Percentiles rank a stretch among this genome's conserved stretches.
Conservation (phyloP, 176 grass and related monocot species). For the Bolboschoenus planiculmis region DNA sequence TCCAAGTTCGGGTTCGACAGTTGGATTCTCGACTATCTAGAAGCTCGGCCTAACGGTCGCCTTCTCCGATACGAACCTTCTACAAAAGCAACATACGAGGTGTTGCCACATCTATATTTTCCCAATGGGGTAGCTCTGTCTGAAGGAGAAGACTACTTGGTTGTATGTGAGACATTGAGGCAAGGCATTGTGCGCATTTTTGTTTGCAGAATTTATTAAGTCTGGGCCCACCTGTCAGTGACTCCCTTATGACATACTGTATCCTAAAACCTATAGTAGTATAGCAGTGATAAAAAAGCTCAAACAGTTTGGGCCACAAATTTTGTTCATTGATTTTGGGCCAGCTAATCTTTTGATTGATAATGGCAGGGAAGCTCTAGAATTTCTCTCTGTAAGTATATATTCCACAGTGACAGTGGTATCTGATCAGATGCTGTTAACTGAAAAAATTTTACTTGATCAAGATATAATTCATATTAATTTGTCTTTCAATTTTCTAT, state of each 20-base stretch:
- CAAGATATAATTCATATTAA: not conserved
- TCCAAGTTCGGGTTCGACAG: conserved; percentile 34
- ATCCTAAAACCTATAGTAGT: not conserved
- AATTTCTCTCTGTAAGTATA: not conserved
- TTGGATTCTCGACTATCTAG: conserved; percentile 37
- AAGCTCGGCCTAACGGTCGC: conserved; percentile 43
- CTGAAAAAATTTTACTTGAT: not conserved
- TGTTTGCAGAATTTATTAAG: not conserved
- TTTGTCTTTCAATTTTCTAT: not conserved
- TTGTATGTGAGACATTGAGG: conserved; percentile 53
- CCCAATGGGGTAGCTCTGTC: conserved; percentile 75
- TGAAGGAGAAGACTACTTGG: conserved; percentile 39
- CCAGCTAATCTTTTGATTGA: not conserved
- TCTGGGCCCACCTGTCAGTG: not conserved
- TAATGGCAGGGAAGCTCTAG: not conserved
- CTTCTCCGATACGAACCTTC: conserved; percentile 71
- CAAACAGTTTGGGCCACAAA: not conserved
- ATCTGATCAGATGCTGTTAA: not conserved
- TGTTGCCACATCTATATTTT: conserved; percentile 39
- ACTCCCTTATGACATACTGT: not conserved
- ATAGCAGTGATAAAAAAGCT: not conserved
- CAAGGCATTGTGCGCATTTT: not conserved
- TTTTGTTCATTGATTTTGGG: not conserved
- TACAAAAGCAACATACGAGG: conserved; percentile 29
- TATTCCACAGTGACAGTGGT: not conserved